A percentile compares a stretch with the other conserved stretches of the same genome.
phyloP scores from a whole-genome alignment of 345 rosid genomes.

The Pseudoturritis turrita region DNA sequence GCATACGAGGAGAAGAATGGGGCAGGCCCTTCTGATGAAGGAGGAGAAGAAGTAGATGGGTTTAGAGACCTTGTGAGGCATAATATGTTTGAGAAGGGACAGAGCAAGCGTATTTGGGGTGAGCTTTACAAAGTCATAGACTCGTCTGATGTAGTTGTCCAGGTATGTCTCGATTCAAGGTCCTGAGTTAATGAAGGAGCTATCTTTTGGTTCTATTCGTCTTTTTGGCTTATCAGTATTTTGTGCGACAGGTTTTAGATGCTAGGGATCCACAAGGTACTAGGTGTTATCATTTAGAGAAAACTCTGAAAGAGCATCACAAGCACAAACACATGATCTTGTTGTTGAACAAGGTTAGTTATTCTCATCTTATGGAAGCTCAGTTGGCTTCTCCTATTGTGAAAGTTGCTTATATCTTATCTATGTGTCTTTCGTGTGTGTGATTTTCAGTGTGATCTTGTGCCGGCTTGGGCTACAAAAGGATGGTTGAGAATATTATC shows the following conservation, averaged over 20 bases:
- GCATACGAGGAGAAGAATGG: conserved; percentile 59
- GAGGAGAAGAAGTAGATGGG: conserved; percentile 67
- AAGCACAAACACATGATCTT: conserved; percentile 86
- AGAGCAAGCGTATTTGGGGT: conserved; percentile 98
- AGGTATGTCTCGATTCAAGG: conserved; percentile 40
- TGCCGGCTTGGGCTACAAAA: conserved; percentile 97
- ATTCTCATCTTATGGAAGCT: neutral
- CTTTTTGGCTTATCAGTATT: neutral
- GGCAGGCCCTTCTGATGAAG: conserved; percentile 37
- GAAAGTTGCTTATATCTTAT: neutral
- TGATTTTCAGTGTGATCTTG: conserved; percentile 71
- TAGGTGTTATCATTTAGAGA: conserved; percentile 84
- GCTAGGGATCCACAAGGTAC: conserved; percentile 96
- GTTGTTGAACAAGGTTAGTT: conserved; percentile 78
- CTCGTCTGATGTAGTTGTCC: conserved; percentile 92
- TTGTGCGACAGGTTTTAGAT: conserved; percentile 75
- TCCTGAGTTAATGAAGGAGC: neutral
- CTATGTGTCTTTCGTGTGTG: neutral
- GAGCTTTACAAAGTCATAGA: conserved; percentile 97
- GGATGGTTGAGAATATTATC: conserved; percentile 87
- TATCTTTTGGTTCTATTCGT: neutral
- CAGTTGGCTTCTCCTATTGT: neutral
- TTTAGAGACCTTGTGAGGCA: conserved; percentile 88
- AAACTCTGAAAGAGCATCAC: conserved; percentile 88
- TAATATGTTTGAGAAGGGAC: conserved; percentile 97